phyloP scores from a whole-genome alignment of 306 rosid species.

The apple (Malus domestica) region ASM211411v1 NC_041795.1:35161501-35162000 shows the following conservation, averaged over 20 bases:
- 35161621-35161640: conserved; percentile 93
- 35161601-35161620: conserved; percentile 99
- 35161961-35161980: conserved; percentile 64
- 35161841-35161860: conserved; percentile 90
- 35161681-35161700: conserved; percentile 91
- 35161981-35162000: conserved; percentile 41
- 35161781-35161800: conserved; percentile 85
- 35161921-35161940: conserved; percentile 81
- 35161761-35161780: conserved; percentile 56
- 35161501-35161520: conserved; percentile 73
- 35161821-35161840: conserved; percentile 63
- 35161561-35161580: conserved; percentile 93
- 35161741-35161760: conserved; percentile 86
- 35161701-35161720: conserved; percentile 93
- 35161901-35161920: conserved; percentile 64
- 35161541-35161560: conserved; percentile 95
- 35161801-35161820: conserved; percentile 86
- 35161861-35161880: conserved; percentile 90
- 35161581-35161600: conserved; percentile 98
- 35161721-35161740: conserved; percentile 99
- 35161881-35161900: conserved; percentile 73
- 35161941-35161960: conserved; percentile 86
- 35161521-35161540: conserved; percentile 87
- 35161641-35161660: conserved; percentile 99
- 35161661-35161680: conserved; percentile 99